phyloP scores from a whole-genome alignment of 306 rosid genomes.

The Fragaria nilgerrensis region DNA sequence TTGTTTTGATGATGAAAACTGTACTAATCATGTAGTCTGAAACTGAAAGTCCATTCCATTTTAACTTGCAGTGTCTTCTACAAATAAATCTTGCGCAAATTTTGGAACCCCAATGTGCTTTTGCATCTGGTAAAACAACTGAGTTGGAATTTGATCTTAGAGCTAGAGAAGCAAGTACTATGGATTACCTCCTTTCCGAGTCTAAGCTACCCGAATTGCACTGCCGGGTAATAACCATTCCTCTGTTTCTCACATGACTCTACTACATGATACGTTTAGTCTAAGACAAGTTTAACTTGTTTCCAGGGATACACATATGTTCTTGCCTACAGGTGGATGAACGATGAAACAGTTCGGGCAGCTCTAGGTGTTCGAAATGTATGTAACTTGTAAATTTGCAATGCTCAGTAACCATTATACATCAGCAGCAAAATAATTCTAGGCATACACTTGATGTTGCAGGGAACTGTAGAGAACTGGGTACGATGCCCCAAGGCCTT shows the following conservation, averaged over 20 bases:
- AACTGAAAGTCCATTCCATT: neutral
- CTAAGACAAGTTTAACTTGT: neutral
- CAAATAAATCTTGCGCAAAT: conserved; percentile 27
- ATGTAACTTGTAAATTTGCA: neutral
- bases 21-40: neutral
- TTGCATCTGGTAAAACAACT: conserved; percentile 19
- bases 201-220: conserved; percentile 8
- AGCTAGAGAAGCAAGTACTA: conserved; percentile 4
- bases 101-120: conserved; percentile 30
- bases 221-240: conserved; percentile 19
- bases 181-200: conserved; percentile 14
- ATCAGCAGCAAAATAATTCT: neutral
- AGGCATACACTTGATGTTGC: neutral
- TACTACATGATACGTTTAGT: neutral
- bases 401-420: no score
- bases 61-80: conserved; percentile 21
- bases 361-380: conserved; percentile 28
- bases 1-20: neutral
- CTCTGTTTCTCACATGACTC: neutral
- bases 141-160: conserved; percentile 24
- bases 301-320: conserved; percentile 15
- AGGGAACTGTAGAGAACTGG: conserved; percentile 34
- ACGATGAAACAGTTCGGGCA: conserved; percentile 20
- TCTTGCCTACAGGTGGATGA: conserved; percentile 20
- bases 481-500: conserved; percentile 18